A percentile compares a stretch with the other conserved stretches of the same genome.
phyloP scores from a whole-genome alignment of 2,329 filamentous ascomycete genomes.

The Phoma sp. region DNA sequence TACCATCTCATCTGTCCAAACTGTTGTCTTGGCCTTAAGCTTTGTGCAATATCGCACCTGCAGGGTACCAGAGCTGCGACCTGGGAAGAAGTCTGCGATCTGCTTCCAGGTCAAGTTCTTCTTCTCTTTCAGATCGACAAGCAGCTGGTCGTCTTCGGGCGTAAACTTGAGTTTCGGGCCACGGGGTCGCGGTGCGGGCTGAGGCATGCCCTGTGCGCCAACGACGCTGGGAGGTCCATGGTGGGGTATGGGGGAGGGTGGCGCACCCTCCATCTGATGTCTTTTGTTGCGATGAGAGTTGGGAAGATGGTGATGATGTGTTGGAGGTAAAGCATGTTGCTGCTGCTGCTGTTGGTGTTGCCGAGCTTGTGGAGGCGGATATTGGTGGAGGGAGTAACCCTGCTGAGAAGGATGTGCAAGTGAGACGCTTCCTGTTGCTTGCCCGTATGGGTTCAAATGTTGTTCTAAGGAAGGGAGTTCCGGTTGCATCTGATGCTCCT shows the following conservation, averaged over 20 bases:
- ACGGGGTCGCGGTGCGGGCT: slow-evolving; percentile 78
- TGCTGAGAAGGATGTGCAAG: slow-evolving; percentile 52
- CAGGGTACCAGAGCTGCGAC: slow-evolving; percentile 85
- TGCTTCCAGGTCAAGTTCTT: slow-evolving; percentile 97
- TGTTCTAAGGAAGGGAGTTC: slow-evolving; percentile 51
- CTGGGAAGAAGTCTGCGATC: slow-evolving; percentile 95
- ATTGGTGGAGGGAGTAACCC: slow-evolving; percentile 47
- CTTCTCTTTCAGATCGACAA: slow-evolving; percentile 92
- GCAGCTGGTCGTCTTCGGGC: slow-evolving; percentile 84
- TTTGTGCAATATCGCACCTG: slow-evolving; percentile 97
- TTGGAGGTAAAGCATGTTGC: slow-evolving; percentile 37
- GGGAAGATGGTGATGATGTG: slow-evolving; percentile 82
- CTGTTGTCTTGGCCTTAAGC: slow-evolving; percentile 89
- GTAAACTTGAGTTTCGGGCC: slow-evolving; percentile 95
- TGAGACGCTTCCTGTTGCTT: slow-evolving; percentile 48
- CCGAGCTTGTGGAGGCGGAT: slow-evolving; percentile 36
- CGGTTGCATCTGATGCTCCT: slow-evolving; percentile 51
- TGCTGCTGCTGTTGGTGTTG: slow-evolving; percentile 31
- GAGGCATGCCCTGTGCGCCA: slow-evolving; percentile 85
- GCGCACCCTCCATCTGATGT: slow-evolving; percentile 58
- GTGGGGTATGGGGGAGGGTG: slow-evolving; percentile 48
- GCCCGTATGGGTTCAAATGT: slow-evolving; percentile 48
- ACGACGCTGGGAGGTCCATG: slow-evolving; percentile 83
- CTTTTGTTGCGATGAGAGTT: slow-evolving; percentile 72
- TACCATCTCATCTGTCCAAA: slow-evolving; percentile 95